These are phyloP conservation scores for Pseudocercospora eumusae DNA, from an alignment of 2,329 filamentous ascomycete species.

Conservation along the genomic window DNA sequence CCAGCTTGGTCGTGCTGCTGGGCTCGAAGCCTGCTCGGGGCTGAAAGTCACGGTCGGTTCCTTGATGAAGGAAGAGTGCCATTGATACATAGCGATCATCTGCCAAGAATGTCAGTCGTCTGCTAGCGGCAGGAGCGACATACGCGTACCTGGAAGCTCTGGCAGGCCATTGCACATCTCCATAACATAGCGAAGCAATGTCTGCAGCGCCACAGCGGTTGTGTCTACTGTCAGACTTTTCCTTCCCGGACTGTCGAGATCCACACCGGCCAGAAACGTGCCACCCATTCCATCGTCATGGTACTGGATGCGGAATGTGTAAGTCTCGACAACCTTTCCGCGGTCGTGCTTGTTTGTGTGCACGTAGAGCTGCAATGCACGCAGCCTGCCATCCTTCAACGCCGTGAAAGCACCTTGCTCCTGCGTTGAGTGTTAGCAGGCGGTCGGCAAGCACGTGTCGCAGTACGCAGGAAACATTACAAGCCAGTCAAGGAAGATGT, in stretches of 20 bases:
- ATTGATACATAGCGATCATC: conserved; percentile 47
- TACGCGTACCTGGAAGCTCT: conserved; percentile 45
- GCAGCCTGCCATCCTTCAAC: conserved; percentile 46
- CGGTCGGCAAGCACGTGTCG: background rate
- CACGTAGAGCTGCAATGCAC: conserved; percentile 51
- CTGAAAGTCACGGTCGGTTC: conserved; percentile 44
- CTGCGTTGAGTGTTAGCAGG: conserved; percentile 41
- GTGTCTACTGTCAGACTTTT: conserved; percentile 42
- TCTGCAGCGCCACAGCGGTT: conserved; percentile 47
- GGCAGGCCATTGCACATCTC: conserved; percentile 44
- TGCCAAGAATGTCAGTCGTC: conserved; percentile 23
- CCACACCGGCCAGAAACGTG: conserved; percentile 30
- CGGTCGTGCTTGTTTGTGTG: conserved; percentile 43
- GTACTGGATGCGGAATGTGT: conserved; percentile 54
- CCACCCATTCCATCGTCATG: conserved; percentile 15
- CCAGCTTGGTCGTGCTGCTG: conserved; percentile 36
- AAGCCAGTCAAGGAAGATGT: conserved; percentile 51
- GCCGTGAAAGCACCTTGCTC: conserved; percentile 53
- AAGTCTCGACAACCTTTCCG: conserved; percentile 49
- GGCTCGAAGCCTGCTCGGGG: conserved; percentile 44
- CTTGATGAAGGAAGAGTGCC: conserved; percentile 49
- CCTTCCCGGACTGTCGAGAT: conserved; percentile 37
- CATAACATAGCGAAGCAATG: conserved; percentile 47
- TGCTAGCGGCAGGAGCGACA: background rate
- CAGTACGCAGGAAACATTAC: conserved; percentile 34